A percentile compares a stretch with the other conserved stretches of the same genome.
Conservation (phyloP, 345 rosid species). For the Heritiera fomes region DNA sequence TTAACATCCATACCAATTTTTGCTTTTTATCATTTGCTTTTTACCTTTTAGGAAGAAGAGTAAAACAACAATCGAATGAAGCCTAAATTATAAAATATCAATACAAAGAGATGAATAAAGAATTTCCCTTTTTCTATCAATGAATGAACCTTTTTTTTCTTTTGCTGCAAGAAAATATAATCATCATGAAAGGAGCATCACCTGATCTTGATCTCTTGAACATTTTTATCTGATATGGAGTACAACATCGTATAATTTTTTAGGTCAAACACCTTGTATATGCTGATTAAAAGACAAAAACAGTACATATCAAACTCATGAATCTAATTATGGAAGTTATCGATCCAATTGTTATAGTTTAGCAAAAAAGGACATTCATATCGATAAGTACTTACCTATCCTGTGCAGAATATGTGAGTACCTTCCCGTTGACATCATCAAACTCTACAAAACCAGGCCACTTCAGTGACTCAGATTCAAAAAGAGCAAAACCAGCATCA, state of each 20-base stretch:
- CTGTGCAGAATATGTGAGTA: constrained; percentile 79
- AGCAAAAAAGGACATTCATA: neutral
- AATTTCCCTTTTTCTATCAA: neutral
- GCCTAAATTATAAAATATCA: too few relatives aligned
- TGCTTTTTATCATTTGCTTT: neutral
- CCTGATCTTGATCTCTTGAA: constrained; percentile 98
- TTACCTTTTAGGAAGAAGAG: too few relatives aligned
- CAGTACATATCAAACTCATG: constrained; percentile 10
- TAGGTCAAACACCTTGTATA: constrained; percentile 96
- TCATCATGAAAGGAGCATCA: constrained; percentile 31
- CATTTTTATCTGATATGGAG: constrained; percentile 82
- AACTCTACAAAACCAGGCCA: constrained; percentile 97
- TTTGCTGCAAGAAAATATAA: neutral
- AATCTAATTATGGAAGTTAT: neutral
- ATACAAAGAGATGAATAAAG: neutral
- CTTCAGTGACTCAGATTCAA: constrained; percentile 80
- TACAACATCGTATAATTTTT: constrained; percentile 93
- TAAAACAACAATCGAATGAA: too few relatives aligned
- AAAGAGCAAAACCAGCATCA: constrained; percentile 81
- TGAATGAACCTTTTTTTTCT: neutral
- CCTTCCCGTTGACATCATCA: constrained; percentile 89
- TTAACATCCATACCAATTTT: neutral
- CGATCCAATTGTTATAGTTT: neutral
- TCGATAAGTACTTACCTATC: constrained; percentile 48
- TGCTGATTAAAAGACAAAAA: constrained; percentile 42